phyloP scores from a whole-genome alignment of 1,284 basidiomycete species.

The Cutaneotrichosporon daszewskae region DNA sequence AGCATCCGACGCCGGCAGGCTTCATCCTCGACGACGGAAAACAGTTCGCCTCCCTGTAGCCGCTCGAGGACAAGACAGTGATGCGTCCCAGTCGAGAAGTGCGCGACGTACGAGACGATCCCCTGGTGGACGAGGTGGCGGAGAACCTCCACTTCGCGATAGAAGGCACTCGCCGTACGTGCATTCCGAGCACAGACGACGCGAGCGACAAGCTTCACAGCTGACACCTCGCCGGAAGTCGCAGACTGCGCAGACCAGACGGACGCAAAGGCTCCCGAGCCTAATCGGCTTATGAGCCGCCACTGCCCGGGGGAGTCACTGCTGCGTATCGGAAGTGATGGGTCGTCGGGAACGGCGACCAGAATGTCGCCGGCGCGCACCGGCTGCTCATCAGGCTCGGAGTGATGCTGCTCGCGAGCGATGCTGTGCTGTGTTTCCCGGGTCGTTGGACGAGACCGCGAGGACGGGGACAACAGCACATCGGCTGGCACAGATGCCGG shows the following conservation, averaged over 20 bases:
- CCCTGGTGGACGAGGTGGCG: conserved; percentile 79
- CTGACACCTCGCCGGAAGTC: conserved; percentile 47
- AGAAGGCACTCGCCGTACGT: conserved; percentile 72
- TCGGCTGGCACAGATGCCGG: not conserved
- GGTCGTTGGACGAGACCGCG: not conserved
- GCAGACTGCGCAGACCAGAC: conserved; percentile 66
- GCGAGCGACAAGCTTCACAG: conserved; percentile 76
- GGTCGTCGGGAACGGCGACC: conserved; percentile 9
- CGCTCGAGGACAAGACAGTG: conserved; percentile 78
- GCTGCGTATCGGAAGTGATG: conserved; percentile 10
- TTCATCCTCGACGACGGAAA: conserved; percentile 67
- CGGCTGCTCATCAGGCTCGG: conserved; percentile 8
- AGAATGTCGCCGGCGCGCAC: conserved; percentile 28
- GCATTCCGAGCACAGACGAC: conserved; percentile 56
- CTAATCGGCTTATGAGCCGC: conserved; percentile 57
- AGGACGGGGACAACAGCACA: not conserved
- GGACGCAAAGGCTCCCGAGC: conserved; percentile 67
- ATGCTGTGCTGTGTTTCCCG: conserved; percentile 1
- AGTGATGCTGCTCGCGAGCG: conserved; percentile 13
- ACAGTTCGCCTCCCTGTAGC: conserved; percentile 74
- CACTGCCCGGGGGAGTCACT: conserved; percentile 19
- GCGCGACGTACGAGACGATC: conserved; percentile 67
- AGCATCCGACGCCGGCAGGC: conserved; percentile 51
- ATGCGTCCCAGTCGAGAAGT: conserved; percentile 67
- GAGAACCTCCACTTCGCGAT: conserved; percentile 80